Conservation (phyloP, 139 green algal species). For the Haematococcus lacustris region DNA sequence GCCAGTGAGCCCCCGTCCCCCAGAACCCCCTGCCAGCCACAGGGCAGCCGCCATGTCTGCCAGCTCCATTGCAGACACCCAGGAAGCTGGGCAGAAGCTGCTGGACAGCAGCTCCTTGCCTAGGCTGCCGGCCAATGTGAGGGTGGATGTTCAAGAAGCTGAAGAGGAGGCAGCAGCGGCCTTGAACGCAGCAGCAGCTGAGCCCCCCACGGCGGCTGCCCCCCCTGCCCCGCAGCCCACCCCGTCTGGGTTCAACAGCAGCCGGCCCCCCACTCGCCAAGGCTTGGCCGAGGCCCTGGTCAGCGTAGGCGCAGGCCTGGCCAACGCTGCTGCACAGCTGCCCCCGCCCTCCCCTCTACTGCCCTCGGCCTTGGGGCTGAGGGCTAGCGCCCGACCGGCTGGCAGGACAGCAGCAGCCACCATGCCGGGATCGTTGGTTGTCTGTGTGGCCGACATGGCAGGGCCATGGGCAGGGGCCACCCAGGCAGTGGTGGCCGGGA, state of each 20-base stretch:
- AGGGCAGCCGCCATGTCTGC: background rate
- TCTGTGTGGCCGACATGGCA: background rate
- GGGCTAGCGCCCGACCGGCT: background rate
- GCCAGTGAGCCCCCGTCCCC: background rate
- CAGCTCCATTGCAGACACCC: background rate
- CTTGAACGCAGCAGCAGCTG: background rate
- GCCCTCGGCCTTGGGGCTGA: background rate
- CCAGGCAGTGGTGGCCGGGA: background rate
- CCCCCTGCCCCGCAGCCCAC: background rate
- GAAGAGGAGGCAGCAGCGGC: background rate
- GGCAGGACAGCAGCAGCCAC: background rate
- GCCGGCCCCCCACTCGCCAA: slow-evolving; percentile 8
- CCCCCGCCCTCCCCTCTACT: background rate
- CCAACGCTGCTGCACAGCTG: background rate
- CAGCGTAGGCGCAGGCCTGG: slow-evolving; percentile 2
- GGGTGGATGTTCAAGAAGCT: background rate
- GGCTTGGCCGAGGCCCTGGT: slow-evolving; percentile 9
- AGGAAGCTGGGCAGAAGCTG: background rate
- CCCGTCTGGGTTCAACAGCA: background rate
- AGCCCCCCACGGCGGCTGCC: background rate
- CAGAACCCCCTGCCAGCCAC: background rate
- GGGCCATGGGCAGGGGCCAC: background rate
- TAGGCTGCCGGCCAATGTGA: background rate
- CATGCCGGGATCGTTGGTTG: background rate
- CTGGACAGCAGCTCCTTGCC: background rate